Conservation (phyloP, 495 filamentous ascomycete species). For the Aspergillus asperescens region DNA sequence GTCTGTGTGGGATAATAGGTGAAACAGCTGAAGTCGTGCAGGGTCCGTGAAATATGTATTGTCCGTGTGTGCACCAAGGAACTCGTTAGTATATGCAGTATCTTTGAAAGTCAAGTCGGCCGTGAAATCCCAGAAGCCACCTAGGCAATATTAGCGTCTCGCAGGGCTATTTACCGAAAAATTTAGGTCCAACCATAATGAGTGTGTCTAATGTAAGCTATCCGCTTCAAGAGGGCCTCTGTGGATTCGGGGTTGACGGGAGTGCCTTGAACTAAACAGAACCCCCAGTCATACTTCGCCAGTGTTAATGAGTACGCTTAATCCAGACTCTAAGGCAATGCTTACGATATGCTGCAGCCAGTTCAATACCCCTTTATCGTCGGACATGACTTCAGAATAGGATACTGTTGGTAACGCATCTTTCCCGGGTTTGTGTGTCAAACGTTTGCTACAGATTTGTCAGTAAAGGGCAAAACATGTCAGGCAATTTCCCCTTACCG, state of each 20-base stretch:
- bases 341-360: constrained; percentile 58
- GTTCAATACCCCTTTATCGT: constrained; percentile 45
- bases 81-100: constrained; percentile 83
- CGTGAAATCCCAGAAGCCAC: constrained; percentile 92
- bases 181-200: constrained; percentile 63
- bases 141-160: constrained; percentile 24
- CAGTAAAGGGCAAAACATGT: neutral
- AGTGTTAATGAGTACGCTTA: neutral
- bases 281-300: constrained; percentile 54
- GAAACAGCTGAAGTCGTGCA: constrained; percentile 82
- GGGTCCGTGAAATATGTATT: constrained; percentile 92
- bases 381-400: constrained; percentile 57
- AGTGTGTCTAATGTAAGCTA: constrained; percentile 76
- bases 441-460: constrained; percentile 25
- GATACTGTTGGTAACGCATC: constrained; percentile 44
- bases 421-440: constrained; percentile 21
- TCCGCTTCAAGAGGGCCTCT: constrained; percentile 63
- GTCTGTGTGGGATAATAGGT: constrained; percentile 70
- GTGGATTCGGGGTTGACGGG: constrained; percentile 66
- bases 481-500: constrained; percentile 10
- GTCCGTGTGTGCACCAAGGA: constrained; percentile 78
- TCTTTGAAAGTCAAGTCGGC: constrained; percentile 83
- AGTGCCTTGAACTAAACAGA: constrained; percentile 62
- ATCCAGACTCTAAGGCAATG: constrained; percentile 3
- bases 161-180: neutral